phyloP scores from a whole-genome alignment of 1,284 basidiomycete genomes.

The Cryptococcus sp. region DNA sequence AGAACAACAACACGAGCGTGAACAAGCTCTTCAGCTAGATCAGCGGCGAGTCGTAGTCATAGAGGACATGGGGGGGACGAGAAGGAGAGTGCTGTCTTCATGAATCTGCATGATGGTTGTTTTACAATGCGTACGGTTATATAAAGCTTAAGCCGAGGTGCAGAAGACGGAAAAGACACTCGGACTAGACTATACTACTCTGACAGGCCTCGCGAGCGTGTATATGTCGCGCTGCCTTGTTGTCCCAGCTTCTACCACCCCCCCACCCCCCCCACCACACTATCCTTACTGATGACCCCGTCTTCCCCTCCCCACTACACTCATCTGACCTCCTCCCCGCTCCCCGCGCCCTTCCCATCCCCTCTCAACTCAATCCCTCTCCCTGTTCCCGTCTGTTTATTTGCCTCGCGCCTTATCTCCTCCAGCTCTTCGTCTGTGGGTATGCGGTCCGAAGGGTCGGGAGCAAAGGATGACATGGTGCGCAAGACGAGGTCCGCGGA shows the following conservation, averaged over 20 bases:
- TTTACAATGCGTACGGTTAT: neutral
- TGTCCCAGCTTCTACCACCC: neutral
- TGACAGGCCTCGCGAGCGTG: too few relatives aligned
- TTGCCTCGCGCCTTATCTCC: constrained; percentile 20
- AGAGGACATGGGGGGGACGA: neutral
- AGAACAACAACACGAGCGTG: constrained; percentile 79
- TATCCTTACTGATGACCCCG: neutral
- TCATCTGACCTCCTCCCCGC: constrained; percentile 40
- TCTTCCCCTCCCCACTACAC: neutral
- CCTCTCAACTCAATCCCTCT: constrained; percentile 45
- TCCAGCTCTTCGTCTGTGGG: constrained; percentile 40
- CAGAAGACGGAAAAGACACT: neutral
- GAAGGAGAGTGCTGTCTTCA: neutral
- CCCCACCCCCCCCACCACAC: too few relatives aligned
- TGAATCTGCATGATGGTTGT: neutral
- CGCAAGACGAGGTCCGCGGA: constrained; percentile 77
- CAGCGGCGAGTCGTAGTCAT: neutral
- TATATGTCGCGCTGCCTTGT: too few relatives aligned
- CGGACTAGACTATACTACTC: neutral
- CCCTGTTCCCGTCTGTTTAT: constrained; percentile 19
- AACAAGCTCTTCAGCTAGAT: constrained; percentile 71
- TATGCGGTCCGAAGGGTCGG: constrained; percentile 27
- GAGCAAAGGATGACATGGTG: constrained; percentile 69
- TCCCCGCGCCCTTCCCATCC: constrained; percentile 40
- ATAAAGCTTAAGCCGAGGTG: neutral